Percentiles rank a stretch among this genome's conserved stretches.
These are phyloP conservation scores for Cucurbita moschata DNA, from an alignment of 306 rosid species.

Conservation along the genomic window DNA sequence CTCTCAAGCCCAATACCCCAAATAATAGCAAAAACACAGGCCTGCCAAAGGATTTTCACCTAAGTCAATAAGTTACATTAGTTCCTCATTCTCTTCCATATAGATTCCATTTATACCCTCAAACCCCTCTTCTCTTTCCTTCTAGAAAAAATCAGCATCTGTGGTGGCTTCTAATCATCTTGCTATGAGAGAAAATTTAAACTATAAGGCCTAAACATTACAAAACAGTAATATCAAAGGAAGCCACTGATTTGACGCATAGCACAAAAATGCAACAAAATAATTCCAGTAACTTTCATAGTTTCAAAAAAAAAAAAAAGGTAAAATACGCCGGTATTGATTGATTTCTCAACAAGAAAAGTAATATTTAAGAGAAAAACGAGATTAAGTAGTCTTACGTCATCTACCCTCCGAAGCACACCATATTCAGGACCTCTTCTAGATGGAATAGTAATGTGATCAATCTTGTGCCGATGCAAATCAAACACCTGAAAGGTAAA, in stretches of 20 bases:
- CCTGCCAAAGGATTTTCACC: neutral
- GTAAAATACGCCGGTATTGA: neutral
- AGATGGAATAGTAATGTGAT: constrained; percentile 73
- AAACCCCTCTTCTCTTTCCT: neutral
- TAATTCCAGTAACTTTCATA: neutral
- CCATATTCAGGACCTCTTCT: constrained; percentile 59
- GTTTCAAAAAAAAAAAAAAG: neutral
- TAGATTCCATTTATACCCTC: neutral
- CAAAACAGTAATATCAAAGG: neutral
- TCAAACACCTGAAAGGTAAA: constrained; percentile 48
- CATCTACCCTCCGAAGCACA: constrained; percentile 76
- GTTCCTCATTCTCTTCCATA: neutral
- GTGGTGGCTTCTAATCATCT: neutral
- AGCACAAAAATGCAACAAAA: neutral
- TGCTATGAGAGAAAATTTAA: neutral
- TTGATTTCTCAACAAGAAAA: neutral
- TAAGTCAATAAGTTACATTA: neutral
- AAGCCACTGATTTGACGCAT: neutral
- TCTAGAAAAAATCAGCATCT: neutral
- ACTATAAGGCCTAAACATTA: neutral
- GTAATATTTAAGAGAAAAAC: neutral
- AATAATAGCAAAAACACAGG: neutral
- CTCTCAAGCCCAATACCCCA: neutral
- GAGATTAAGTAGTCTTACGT: constrained; percentile 37
- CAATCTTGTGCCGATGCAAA: constrained; percentile 93